phyloP scores from a whole-genome alignment of 306 rosid genomes.

The Malus sylvestris region DNA sequence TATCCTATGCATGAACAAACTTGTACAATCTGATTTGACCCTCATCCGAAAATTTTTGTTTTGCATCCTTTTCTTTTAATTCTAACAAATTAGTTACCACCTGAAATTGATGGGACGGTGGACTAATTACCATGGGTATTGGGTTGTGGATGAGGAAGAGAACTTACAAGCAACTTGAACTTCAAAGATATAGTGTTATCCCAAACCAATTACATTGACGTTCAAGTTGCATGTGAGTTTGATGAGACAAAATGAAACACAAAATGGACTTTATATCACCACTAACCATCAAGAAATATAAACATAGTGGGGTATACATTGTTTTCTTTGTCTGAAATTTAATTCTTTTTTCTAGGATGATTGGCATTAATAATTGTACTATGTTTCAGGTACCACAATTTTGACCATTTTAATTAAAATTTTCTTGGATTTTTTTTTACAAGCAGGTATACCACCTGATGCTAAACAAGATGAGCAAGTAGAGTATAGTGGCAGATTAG shows the following conservation, averaged over 20 bases:
- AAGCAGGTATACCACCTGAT: conserved; percentile 68
- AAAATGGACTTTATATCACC: neutral
- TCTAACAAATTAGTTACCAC: neutral
- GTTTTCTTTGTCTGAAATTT: neutral
- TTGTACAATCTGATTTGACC: neutral
- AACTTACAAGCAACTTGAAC: neutral
- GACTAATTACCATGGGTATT: neutral
- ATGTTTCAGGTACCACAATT: neutral
- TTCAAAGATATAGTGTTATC: too few species aligned
- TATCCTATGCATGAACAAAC: neutral
- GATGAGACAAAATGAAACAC: neutral
- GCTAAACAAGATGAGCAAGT: conserved; percentile 48
- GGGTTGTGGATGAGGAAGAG: neutral
- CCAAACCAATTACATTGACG: too few species aligned
- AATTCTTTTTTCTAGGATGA: neutral
- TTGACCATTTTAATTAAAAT: too few species aligned
- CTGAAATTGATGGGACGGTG: neutral
- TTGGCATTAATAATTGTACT: neutral
- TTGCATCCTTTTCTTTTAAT: neutral
- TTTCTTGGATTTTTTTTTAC: neutral
- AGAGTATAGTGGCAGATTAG: conserved; percentile 33
- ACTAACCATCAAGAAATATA: neutral
- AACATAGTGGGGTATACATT: neutral
- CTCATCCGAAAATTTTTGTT: neutral
- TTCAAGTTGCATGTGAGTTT: neutral